These are phyloP conservation scores for Coemansia sp. DNA, from an alignment of 192 early-diverging fungal species.

Conservation along the genomic window DNA sequence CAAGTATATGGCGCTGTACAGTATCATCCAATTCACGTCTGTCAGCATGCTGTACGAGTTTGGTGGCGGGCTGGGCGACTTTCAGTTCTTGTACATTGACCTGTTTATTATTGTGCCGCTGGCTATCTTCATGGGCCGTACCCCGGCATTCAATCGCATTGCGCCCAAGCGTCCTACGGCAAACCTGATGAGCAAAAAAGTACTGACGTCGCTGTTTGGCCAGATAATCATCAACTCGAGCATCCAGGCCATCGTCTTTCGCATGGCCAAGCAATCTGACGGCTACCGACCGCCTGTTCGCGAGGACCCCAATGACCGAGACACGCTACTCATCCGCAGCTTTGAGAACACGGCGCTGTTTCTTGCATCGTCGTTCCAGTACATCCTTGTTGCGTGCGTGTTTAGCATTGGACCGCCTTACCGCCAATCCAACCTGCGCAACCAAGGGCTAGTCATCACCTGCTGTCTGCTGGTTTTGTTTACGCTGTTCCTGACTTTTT, in stretches of 20 bases:
- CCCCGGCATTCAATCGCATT: constrained; percentile 70
- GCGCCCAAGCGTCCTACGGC: constrained; percentile 83
- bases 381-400: constrained; percentile 82
- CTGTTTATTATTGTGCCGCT: constrained; percentile 85
- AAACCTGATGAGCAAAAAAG: constrained; percentile 81
- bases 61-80: constrained; percentile 85
- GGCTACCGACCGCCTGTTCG: constrained; percentile 61
- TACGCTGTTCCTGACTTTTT: constrained; percentile 55
- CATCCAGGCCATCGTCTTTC: constrained; percentile 75
- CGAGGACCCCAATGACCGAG: constrained; percentile 53
- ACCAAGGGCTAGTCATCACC: constrained; percentile 45
- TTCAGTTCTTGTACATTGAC: constrained; percentile 96
- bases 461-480: constrained; percentile 61
- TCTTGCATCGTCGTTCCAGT: constrained; percentile 87
- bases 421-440: constrained; percentile 81
- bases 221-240: constrained; percentile 78
- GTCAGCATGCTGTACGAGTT: constrained; percentile 89
- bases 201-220: constrained; percentile 84
- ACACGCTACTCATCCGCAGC: constrained; percentile 66
- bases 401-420: constrained; percentile 97
- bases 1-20: constrained; percentile 98
- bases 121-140: constrained; percentile 87
- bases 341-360: constrained; percentile 94
- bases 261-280: constrained; percentile 64
- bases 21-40: constrained; percentile 92